These are phyloP conservation scores for Yarrowia bubula DNA, from an alignment of 805 yeast genomes.

Conservation along the genomic window DNA sequence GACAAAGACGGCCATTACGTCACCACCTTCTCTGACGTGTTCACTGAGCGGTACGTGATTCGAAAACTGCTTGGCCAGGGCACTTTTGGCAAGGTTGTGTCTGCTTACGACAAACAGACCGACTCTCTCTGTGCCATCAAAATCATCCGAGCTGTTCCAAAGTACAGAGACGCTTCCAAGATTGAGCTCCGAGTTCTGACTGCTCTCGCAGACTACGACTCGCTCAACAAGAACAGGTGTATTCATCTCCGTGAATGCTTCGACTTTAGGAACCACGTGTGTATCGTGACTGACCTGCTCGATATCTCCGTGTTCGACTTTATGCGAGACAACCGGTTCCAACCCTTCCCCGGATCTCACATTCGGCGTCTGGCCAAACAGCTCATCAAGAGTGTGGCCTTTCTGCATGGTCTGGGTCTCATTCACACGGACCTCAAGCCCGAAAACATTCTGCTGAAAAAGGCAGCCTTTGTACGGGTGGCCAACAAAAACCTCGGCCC, in stretches of 20 bases:
- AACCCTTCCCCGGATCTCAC: constrained; percentile 93
- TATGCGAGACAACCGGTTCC: constrained; percentile 74
- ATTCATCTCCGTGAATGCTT: constrained; percentile 85
- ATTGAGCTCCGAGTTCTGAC: constrained; percentile 83
- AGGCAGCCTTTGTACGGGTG: constrained; percentile 48
- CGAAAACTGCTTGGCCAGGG: constrained; percentile 80
- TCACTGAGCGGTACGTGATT: constrained; percentile 69
- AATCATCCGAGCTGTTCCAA: constrained; percentile 85
- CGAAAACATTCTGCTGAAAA: constrained; percentile 77
- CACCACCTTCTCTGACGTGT: constrained; percentile 39
- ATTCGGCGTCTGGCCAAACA: constrained; percentile 87
- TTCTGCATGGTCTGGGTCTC: constrained; percentile 81
- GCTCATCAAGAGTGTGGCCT: constrained; percentile 78
- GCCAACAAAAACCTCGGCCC: constrained; percentile 28
- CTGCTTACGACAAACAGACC: constrained; percentile 67
- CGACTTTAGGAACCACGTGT: constrained; percentile 90
- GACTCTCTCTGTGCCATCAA: constrained; percentile 79
- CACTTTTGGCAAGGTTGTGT: constrained; percentile 86
- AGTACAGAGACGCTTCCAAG: constrained; percentile 93
- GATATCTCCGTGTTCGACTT: constrained; percentile 88
- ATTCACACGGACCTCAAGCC: constrained; percentile 98
- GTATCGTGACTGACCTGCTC: constrained; percentile 85
- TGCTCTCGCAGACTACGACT: constrained; percentile 70
- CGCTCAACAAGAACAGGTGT: constrained; percentile 66
- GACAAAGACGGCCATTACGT: constrained; percentile 40